phyloP scores from a whole-genome alignment of 257 asterid species.

The Solanum ahanhuiri region DNA sequence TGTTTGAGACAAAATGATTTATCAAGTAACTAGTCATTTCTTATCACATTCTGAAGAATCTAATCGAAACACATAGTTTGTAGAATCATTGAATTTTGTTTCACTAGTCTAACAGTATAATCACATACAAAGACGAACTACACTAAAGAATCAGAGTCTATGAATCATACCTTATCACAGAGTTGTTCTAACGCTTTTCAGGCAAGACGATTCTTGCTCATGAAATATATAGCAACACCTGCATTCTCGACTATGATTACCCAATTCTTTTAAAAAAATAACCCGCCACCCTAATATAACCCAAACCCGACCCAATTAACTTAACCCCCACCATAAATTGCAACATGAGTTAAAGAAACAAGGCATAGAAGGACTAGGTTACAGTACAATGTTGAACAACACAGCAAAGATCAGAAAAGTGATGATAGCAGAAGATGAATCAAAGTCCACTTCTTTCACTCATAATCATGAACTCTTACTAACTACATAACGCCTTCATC shows the following conservation, averaged over 20 bases:
- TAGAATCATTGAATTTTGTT: not conserved
- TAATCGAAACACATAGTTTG: not conserved
- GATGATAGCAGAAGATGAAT: too few relatives aligned
- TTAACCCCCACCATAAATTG: not conserved
- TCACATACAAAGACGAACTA: not conserved
- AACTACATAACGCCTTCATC: too few relatives aligned
- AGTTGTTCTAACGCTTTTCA: not conserved
- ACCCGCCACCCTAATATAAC: too few relatives aligned
- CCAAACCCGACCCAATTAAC: not conserved
- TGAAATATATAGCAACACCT: not conserved
- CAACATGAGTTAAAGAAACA: not conserved
- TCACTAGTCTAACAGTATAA: not conserved
- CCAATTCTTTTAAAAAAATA: not conserved
- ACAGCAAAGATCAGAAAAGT: not conserved
- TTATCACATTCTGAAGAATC: not conserved
- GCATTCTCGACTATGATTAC: not conserved
- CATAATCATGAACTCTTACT: too few relatives aligned
- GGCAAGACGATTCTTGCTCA: not conserved
- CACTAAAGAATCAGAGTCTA: not conserved
- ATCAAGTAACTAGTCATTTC: not conserved
- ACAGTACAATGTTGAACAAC: not conserved
- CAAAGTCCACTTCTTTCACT: too few relatives aligned
- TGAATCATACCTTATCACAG: not conserved
- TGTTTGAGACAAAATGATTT: not conserved
- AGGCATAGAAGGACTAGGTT: not conserved